These are phyloP conservation scores for Beauveria sp. DNA, from an alignment of 2,329 filamentous ascomycete species.

Conservation along the genomic window DNA sequence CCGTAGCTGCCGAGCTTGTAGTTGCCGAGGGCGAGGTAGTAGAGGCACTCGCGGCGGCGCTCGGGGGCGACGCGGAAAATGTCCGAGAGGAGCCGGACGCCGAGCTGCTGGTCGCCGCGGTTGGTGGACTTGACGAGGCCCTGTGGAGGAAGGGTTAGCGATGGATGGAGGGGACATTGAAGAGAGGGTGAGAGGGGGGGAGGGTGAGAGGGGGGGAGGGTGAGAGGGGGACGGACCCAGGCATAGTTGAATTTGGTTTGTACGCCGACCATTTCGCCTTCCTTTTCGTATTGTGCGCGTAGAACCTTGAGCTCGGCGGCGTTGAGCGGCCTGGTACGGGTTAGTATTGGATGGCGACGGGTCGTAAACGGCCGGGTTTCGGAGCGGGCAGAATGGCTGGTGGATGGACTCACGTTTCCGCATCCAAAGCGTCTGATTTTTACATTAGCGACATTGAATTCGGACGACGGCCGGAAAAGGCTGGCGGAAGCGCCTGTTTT, in stretches of 20 bases:
- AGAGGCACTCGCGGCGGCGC: slow-evolving; percentile 92
- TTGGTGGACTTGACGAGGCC: slow-evolving; percentile 88
- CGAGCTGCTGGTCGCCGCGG: slow-evolving; percentile 84
- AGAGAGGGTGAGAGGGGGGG: background rate
- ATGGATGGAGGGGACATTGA: background rate
- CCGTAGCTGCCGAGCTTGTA: slow-evolving; percentile 98
- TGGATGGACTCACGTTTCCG: slow-evolving; percentile 64
- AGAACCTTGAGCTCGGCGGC: slow-evolving; percentile 88
- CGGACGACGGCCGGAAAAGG: background rate
- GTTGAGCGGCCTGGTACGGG: slow-evolving; percentile 64
- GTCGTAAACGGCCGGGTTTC: background rate
- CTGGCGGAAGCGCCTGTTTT: background rate
- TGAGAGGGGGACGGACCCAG: slow-evolving; percentile 57
- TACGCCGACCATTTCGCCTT: slow-evolving; percentile 91
- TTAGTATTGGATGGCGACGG: slow-evolving; percentile 12
- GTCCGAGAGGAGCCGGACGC: slow-evolving; percentile 86
- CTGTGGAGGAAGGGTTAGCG: slow-evolving; percentile 34
- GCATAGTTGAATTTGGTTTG: slow-evolving; percentile 99
- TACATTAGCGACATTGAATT: background rate
- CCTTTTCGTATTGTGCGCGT: slow-evolving; percentile 90
- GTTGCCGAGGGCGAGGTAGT: slow-evolving; percentile 94
- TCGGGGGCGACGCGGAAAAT: slow-evolving; percentile 94
- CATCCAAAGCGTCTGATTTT: slow-evolving; percentile 82
- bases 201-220: slow-evolving; percentile 8
- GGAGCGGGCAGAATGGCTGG: background rate